Conservation (phyloP, 2,329 filamentous ascomycete genomes). For the Fusarium sp. region DNA sequence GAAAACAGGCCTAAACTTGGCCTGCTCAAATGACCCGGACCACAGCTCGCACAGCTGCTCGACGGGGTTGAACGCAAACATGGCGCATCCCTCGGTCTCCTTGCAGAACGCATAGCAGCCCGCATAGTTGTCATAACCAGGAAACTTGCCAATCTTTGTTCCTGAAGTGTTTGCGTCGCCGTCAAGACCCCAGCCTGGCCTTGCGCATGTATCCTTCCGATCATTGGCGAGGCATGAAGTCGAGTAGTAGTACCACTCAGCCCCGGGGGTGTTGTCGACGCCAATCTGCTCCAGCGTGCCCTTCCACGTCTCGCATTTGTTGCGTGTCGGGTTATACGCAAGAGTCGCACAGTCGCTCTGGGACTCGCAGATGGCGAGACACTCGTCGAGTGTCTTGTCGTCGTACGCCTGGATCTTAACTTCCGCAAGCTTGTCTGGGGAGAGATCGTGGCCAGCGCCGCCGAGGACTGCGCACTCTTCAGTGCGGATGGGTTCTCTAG, state of each 20-base stretch:
- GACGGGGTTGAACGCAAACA: not conserved
- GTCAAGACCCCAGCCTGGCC: not conserved
- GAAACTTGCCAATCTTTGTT: not conserved
- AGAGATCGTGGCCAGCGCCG: not conserved
- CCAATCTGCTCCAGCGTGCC: not conserved
- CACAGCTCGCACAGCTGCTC: not conserved
- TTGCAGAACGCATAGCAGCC: not conserved
- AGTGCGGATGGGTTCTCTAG: not conserved
- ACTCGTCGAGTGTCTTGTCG: not conserved
- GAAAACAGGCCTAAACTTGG: not conserved
- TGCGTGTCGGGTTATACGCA: not conserved
- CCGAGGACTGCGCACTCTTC: not conserved
- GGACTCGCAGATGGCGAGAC: not conserved
- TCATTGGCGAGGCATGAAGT: not conserved
- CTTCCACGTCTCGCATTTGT: not conserved
- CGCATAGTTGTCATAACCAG: not conserved
- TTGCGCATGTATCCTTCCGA: not conserved
- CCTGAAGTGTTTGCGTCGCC: not conserved
- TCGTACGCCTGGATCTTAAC: not conserved
- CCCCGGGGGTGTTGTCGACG: not conserved
- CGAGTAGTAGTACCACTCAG: not conserved
- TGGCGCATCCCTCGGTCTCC: not conserved
- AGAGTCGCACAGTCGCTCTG: not conserved
- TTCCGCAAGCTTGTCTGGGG: not conserved
- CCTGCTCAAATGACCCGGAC: not conserved